Evolutionary conservation across 345 rosid species (phyloP), one percentile per base, ranked within the genome.

Genomic region (Camelina laxa): DNA sequence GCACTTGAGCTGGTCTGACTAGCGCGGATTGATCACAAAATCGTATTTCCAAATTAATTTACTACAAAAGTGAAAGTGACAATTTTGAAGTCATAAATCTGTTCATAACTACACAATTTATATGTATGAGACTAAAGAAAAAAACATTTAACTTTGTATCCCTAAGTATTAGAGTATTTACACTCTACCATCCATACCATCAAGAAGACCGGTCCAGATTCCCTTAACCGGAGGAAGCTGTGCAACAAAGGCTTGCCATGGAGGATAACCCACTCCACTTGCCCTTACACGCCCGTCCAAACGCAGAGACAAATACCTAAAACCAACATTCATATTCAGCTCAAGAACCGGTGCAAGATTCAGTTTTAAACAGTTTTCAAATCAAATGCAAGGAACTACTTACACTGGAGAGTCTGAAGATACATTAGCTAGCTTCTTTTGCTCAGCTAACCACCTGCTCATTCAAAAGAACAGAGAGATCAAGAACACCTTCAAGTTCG

Each of bases 241-340:
- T 65, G 86, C 95, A 50, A 90, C 97, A 41, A 94, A 86, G 60
- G 96, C 97, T 84, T 91, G 93, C 96, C 98, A 94, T 68, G 98
- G 96, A 82, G 98, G 97, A 73, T 91, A 90, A 68, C 97, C 99
- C 49, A 87, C 91, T 22, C 97, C 97, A 78, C 97, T 91, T 9
- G 93, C 97, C 60, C 96, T 93, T 33, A 91, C 97, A 73, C 97
- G 93, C 16, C 99, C 97, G 53, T 95, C 99, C 84, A 95, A 9
- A 27, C 97, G 87, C 63, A 95, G 81, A 44, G 97, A 95, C 72
- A 90, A 61, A 79, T 95, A 90, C 82, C 99, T 95, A 83, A 16
- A 65, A 76, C 19, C 56, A 71, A 55, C 58, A 64, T 24, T 56
- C 30, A 31, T 17, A 21, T 10, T n/a, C 30, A 31, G 53, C 50